Conservation (phyloP, 164 flowering plant genomes). For the Protea cynaroides region DNA sequence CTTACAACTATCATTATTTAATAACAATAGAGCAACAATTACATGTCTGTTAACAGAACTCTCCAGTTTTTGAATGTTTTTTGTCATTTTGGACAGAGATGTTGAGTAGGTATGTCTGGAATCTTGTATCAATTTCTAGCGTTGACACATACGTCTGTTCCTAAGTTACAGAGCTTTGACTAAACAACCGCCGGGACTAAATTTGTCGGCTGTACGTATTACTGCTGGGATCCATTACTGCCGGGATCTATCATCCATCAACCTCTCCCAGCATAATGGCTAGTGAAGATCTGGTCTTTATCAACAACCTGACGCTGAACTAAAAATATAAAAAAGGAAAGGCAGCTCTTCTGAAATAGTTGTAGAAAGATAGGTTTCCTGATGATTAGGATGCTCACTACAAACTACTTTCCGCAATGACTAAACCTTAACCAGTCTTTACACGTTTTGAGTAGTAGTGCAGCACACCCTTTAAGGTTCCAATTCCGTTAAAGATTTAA, state of each 20-base stretch:
- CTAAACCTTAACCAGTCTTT: background rate
- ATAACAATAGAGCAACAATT: too few species aligned
- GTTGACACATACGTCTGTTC: background rate
- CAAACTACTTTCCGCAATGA: background rate
- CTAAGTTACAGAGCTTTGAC: background rate
- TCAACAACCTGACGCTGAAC: background rate
- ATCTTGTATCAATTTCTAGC: too few species aligned
- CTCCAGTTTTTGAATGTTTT: background rate
- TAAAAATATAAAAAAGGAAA: background rate
- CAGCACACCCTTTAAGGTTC: background rate
- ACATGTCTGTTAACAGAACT: background rate
- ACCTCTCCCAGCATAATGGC: too few species aligned
- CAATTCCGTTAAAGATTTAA: background rate
- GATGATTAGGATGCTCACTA: background rate
- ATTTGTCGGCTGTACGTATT: background rate
- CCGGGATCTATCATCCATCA: too few species aligned
- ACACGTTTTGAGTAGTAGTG: background rate
- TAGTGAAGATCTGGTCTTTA: background rate
- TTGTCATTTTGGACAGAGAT: background rate
- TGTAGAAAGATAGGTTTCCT: background rate
- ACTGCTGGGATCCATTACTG: background rate
- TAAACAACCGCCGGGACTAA: background rate
- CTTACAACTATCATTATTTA: too few species aligned
- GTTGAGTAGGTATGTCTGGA: background rate
- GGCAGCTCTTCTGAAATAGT: background rate